Conservation (phyloP, 2,329 filamentous ascomycete species). For the Fusarium nodosum region DNA sequence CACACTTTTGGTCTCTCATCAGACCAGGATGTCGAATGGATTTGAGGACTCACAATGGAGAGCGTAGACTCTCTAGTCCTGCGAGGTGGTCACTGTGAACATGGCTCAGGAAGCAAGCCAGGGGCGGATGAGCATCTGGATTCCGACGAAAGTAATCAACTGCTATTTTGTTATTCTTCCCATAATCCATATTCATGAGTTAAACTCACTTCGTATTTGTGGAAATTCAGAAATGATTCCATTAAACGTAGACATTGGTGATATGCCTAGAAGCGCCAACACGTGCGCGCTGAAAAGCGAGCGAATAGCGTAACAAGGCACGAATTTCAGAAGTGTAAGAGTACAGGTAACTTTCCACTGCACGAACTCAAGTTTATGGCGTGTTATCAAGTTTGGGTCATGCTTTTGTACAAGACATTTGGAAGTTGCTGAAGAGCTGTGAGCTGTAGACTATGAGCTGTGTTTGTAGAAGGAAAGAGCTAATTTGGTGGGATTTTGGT, state of each 20-base stretch:
- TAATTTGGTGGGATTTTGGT: not conserved
- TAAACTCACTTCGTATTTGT: constrained; percentile 72
- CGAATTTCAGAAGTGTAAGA: not conserved
- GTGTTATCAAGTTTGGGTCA: not conserved
- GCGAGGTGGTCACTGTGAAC: constrained; percentile 90
- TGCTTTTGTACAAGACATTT: not conserved
- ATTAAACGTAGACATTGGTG: constrained; percentile 80
- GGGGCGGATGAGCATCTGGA: constrained; percentile 68
- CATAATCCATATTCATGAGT: fast-evolving
- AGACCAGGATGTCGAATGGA: not conserved
- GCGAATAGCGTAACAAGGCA: not conserved
- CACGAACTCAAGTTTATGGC: fast-evolving
- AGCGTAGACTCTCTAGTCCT: constrained; percentile 80
- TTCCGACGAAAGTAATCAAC: constrained; percentile 84
- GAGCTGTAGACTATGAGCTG: not conserved
- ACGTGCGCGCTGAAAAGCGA: not conserved
- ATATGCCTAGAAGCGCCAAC: not conserved
- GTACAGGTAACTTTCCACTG: not conserved
- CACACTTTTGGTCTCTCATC: constrained; percentile 62
- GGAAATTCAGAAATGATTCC: constrained; percentile 83
- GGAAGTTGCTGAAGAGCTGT: not conserved
- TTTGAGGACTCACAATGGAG: constrained; percentile 72
- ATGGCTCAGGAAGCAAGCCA: constrained; percentile 92
- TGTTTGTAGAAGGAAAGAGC: not conserved
- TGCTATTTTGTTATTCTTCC: constrained; percentile 50